Evolutionary conservation across 192 early-diverging fungal species (phyloP).

Genomic region (Podila clonocystis): DNA sequence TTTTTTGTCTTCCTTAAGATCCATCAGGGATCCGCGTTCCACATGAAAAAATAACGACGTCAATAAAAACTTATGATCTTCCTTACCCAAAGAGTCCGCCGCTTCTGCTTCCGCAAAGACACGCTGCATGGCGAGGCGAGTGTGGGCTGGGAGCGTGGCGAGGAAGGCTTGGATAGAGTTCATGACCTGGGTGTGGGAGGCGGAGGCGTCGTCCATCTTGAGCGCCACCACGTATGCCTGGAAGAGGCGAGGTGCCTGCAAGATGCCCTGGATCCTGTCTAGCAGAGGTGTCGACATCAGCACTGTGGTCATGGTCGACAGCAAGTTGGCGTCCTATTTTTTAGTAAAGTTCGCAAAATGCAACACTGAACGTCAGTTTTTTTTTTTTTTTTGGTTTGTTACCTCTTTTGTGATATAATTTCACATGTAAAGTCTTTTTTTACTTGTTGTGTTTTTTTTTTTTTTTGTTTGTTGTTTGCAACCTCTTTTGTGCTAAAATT

Average conservation of each 20-base stretch:
- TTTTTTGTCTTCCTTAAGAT: too few species aligned
- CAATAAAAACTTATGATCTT: not conserved
- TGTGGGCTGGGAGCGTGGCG: conserved; percentile 29
- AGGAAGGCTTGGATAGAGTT: conserved; percentile 50
- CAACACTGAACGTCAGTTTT: not conserved
- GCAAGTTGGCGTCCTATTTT: conserved; percentile 32
- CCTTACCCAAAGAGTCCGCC: conserved; percentile 49
- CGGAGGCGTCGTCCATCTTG: conserved; percentile 53
- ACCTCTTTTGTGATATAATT: too few species aligned
- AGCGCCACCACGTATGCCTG: conserved; percentile 46
- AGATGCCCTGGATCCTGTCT: conserved; percentile 32
- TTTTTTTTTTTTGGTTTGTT: too few species aligned
- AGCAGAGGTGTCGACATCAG: conserved; percentile 41
- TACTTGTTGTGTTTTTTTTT: too few species aligned
- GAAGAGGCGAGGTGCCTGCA: conserved; percentile 23
- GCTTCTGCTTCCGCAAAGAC: conserved; percentile 56
- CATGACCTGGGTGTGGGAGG: conserved; percentile 55
- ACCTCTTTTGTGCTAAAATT: too few species aligned
- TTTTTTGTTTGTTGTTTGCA: too few species aligned
- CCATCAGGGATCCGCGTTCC: not conserved
- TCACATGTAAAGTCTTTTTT: too few species aligned
- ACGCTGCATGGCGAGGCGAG: conserved; percentile 35
- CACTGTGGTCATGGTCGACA: conserved; percentile 38
- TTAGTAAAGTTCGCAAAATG: not conserved
- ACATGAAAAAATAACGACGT: not conserved